phyloP scores from a whole-genome alignment of 1,139 yeast species.

The Diutina pseudorugosa region DNA sequence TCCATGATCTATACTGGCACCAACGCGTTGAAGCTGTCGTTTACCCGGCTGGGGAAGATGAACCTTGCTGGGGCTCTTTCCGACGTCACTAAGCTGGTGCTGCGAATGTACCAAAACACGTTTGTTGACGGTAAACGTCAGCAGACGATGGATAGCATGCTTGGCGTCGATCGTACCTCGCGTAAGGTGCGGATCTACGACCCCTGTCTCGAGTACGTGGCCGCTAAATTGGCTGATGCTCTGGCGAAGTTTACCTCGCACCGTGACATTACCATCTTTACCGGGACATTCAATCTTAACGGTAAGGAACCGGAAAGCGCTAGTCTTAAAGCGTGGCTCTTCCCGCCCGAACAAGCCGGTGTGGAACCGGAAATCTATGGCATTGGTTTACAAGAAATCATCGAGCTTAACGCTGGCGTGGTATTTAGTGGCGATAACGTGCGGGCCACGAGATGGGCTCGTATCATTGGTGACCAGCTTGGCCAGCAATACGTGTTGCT shows the following conservation, averaged over 20 bases:
- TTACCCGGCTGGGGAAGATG: slow-evolving; percentile 91
- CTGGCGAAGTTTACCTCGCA: slow-evolving; percentile 49
- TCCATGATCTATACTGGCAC: slow-evolving; percentile 97
- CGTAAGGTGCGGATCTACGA: slow-evolving; percentile 65
- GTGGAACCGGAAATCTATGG: slow-evolving; percentile 58
- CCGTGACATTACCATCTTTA: slow-evolving; percentile 50
- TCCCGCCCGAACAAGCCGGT: slow-evolving; percentile 47
- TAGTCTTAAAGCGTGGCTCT: slow-evolving; percentile 73
- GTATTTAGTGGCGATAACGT: slow-evolving; percentile 63
- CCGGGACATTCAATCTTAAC: slow-evolving; percentile 83
- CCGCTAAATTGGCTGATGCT: slow-evolving; percentile 39
- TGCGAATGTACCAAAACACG: slow-evolving; percentile 90
- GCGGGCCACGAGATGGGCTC: slow-evolving; percentile 68
- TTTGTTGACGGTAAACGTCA: slow-evolving; percentile 90
- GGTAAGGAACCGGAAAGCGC: slow-evolving; percentile 43
- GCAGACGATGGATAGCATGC: slow-evolving; percentile 67
- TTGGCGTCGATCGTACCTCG: slow-evolving; percentile 72
- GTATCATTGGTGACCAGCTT: slow-evolving; percentile 42
- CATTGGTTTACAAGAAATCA: slow-evolving; percentile 86
- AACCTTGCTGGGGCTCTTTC: slow-evolving; percentile 91
- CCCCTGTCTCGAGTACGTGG: slow-evolving; percentile 77
- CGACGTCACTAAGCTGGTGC: slow-evolving; percentile 91
- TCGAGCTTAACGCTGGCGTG: slow-evolving; percentile 82
- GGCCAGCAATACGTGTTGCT: slow-evolving; percentile 48
- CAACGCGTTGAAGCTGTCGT: slow-evolving; percentile 88